These are phyloP conservation scores for Carex scoparia DNA, from an alignment of 176 grass and related monocot genomes.

Conservation along the genomic window DNA sequence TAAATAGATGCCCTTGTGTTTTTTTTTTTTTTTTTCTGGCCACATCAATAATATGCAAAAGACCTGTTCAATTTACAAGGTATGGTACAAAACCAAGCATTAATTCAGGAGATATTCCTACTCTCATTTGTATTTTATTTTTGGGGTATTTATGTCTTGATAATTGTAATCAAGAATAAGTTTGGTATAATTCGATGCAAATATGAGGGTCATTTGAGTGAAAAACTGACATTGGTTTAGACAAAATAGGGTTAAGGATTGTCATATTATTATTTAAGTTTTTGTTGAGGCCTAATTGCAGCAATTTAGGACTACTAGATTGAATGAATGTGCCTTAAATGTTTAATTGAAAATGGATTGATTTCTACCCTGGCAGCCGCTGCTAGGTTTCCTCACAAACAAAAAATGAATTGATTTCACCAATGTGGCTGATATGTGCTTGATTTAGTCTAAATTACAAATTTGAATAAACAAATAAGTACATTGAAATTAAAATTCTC, in stretches of 20 bases:
- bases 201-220: not conserved
- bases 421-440: not conserved
- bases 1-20: not conserved
- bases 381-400: no score
- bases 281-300: not conserved
- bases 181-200: not conserved
- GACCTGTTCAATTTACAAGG: slow-evolving; percentile 56
- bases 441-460: not conserved
- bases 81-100: not conserved
- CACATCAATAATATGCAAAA: slow-evolving; percentile 74
- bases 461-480: not conserved
- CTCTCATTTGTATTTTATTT: not conserved
- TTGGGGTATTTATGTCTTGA: not conserved
- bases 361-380: not conserved
- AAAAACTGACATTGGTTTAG: not conserved
- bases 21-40: slow-evolving; percentile 25
- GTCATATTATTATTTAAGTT: not conserved
- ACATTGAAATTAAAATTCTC: not conserved
- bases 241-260: not conserved
- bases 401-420: not conserved
- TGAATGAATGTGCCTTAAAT: not conserved
- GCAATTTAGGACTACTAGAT: not conserved
- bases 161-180: not conserved
- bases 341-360: not conserved
- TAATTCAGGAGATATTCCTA: not conserved